Conservation (phyloP, 192 early-diverging fungal genomes). For the Umbelopsis sp. region DNA sequence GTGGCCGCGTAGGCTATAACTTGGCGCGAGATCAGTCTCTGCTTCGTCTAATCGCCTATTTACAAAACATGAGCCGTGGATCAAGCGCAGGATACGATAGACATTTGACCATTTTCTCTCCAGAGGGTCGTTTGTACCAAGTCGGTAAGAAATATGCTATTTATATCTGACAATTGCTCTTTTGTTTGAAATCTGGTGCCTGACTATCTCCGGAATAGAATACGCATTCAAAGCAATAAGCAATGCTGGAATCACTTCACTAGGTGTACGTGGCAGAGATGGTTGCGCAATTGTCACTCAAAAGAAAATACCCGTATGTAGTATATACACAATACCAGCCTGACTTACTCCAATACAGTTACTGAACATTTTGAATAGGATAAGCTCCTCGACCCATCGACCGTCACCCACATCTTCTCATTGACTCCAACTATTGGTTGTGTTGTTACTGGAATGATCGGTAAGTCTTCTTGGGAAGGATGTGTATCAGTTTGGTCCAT, state of each 20-base stretch:
- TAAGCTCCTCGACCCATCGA: constrained; percentile 92
- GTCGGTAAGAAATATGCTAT: constrained; percentile 69
- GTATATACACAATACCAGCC: neutral
- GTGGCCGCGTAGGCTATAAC: constrained; percentile 1
- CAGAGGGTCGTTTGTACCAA: constrained; percentile 99
- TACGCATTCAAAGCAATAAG: constrained; percentile 99
- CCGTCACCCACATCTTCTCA: constrained; percentile 92
- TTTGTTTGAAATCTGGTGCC: neutral
- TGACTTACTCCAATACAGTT: neutral
- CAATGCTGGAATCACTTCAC: constrained; percentile 92
- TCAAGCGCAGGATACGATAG: constrained; percentile 89
- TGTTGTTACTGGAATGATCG: constrained; percentile 96
- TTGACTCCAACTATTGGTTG: constrained; percentile 94
- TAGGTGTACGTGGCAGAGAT: constrained; percentile 96
- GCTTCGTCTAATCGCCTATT: neutral
- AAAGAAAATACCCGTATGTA: constrained; percentile 87
- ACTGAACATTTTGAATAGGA: constrained; percentile 57
- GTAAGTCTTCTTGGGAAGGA: constrained; percentile 38
- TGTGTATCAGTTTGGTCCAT: too few relatives aligned
- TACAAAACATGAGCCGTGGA: constrained; percentile 34
- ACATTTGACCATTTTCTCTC: constrained; percentile 99
- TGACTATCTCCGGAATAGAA: constrained; percentile 58
- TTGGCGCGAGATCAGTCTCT: constrained; percentile 8
- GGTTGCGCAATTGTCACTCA: constrained; percentile 94
- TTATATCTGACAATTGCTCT: neutral